These are phyloP conservation scores for Saccharomycopsis hybrid DNA, from an alignment of 1,139 yeast genomes.

Conservation along the genomic window DNA sequence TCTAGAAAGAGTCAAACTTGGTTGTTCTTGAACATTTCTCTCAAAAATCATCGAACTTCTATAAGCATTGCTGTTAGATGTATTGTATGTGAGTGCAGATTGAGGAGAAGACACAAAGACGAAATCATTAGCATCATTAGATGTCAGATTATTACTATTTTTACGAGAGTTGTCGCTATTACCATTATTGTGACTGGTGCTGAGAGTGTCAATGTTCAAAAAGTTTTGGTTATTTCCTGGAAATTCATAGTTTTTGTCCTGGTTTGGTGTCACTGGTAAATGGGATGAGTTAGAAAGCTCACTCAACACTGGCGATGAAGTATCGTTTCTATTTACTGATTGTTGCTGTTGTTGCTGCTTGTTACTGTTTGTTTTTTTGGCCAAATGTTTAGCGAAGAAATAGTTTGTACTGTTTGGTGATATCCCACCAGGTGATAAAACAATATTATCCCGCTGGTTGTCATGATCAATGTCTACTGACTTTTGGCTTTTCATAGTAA, in stretches of 20 bases:
- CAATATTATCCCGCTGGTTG: too few species aligned
- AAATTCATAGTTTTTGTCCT: neutral
- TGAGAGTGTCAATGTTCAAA: neutral
- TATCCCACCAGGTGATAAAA: neutral
- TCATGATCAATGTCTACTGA: too few species aligned
- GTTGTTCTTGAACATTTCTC: slow-evolving; percentile 20
- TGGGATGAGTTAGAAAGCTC: neutral
- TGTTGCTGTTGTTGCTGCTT: neutral
- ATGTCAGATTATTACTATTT: neutral
- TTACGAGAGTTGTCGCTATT: neutral
- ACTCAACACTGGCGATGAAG: slow-evolving; percentile 4
- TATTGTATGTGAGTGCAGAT: neutral
- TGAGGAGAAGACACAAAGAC: slow-evolving; percentile 6
- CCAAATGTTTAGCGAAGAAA: slow-evolving; percentile 10
- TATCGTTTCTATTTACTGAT: neutral
- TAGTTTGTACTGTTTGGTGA: neutral
- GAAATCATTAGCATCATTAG: neutral
- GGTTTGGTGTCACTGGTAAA: slow-evolving; percentile 8
- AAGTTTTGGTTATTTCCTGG: too few species aligned
- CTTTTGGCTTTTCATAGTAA: too few species aligned
- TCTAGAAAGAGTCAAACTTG: slow-evolving; percentile 10
- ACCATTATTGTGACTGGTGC: neutral
- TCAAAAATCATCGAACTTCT: slow-evolving; percentile 20
- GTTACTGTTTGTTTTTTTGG: slow-evolving; percentile 2
- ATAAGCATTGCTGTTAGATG: neutral